Evolutionary conservation across 208 protist genomes (phyloP), one percentile per base, ranked within the genome.

Genomic region (Balamuthia mandrillaris): DNA sequence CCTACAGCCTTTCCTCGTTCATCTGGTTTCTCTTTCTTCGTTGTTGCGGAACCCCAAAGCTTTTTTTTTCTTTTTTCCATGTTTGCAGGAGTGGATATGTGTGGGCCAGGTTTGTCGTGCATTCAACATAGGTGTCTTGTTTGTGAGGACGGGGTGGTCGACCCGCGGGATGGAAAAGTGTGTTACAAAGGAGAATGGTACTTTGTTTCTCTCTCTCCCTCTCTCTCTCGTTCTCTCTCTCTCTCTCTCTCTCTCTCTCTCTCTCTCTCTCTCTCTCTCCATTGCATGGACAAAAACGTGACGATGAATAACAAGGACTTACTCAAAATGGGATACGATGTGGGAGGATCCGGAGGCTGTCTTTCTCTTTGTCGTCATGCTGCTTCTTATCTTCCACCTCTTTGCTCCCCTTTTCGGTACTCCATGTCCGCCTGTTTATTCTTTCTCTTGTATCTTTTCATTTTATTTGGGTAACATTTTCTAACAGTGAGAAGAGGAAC

Each of bases 91-190:
- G 66, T 39, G 16, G 1, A 29, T 0, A 78, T 78, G 68, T 78
- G 68, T 35, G 68, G 68, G 16, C 44, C 68, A 24, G 68, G 68
- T 5, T 33, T 78, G 27, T 58, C 45, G 10, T 78, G 68, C 45
- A n/a, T 78, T 16, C 68, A 78, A 21, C 68, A 78, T 21, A 29
- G 52, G 21, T 78, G 68, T 33, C 5, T 78, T 18, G 58, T 78
- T 31, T 78, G 68, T n/a, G 68, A 78, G 68, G 68, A 78, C 9
- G 68, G 68, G 4, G 45, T 35, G 3, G 52, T 60, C 47, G 68
- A 78, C 45, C 68, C 68, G 9, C 42, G 45, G 16, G 68, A 78
- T 12, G 68, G 68, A 3, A 78, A 78, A 49, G 58, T 78, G 68
- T 78, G 68, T 35, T 24, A 41, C 68, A 58, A 52, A 27, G 68